phyloP scores from a whole-genome alignment of 495 filamentous ascomycete genomes.

The Alectoria sarmentosa region DNA sequence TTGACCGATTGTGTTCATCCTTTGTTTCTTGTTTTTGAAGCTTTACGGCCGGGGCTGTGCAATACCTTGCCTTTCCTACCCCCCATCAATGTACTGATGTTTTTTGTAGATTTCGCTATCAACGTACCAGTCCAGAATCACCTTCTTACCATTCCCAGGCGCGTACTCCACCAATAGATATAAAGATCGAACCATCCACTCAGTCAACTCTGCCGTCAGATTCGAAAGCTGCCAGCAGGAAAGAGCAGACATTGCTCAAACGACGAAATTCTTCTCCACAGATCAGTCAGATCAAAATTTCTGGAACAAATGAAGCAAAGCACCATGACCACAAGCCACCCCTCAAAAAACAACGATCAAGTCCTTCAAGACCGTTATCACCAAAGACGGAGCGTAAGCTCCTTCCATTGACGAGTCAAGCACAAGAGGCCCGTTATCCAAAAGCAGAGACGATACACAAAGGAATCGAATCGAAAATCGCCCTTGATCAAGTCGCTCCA shows the following conservation, averaged over 20 bases:
- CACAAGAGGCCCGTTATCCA: neutral
- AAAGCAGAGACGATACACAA: constrained; percentile 22
- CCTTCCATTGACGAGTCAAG: neutral
- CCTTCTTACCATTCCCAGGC: constrained; percentile 27
- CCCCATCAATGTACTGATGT: constrained; percentile 14
- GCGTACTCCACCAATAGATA: constrained; percentile 19
- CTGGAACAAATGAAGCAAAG: neutral
- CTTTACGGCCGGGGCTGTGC: neutral
- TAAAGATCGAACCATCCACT: constrained; percentile 26
- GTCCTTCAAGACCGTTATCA: neutral
- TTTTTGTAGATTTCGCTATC: constrained; percentile 19
- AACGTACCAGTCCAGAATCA: constrained; percentile 18
- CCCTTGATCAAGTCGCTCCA: neutral
- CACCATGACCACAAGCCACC: neutral
- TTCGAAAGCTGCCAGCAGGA: constrained; percentile 15
- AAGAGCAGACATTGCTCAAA: neutral
- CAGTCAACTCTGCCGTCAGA: constrained; percentile 23
- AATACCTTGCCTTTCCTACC: neutral
- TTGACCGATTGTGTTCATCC: neutral
- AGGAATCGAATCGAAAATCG: neutral
- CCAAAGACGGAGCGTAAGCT: neutral
- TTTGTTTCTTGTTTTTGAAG: neutral
- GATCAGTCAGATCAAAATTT: neutral
- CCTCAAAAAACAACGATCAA: constrained; percentile 9
- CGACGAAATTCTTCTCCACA: constrained; percentile 4